These are phyloP conservation scores for Crithidia expoeki DNA, from an alignment of 208 protist species.

Conservation along the genomic window DNA sequence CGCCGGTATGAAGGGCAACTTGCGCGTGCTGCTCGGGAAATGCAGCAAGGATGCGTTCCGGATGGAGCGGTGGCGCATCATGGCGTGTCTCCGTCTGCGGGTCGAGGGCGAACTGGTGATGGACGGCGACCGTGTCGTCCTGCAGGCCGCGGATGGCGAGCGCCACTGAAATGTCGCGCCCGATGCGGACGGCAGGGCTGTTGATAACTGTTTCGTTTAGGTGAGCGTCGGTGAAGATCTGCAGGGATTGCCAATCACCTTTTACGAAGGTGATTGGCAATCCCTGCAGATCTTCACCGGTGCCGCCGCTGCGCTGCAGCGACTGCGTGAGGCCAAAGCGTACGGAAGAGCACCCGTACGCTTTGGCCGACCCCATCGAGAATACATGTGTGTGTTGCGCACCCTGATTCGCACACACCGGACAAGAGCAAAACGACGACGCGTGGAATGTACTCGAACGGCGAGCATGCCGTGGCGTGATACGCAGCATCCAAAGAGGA, in stretches of 20 bases:
- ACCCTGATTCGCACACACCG: slow-evolving; percentile 24
- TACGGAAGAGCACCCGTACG: slow-evolving; percentile 61
- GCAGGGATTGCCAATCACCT: slow-evolving; percentile 51
- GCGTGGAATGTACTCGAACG: slow-evolving; percentile 4
- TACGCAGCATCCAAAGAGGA: slow-evolving; percentile 42
- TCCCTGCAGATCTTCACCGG: slow-evolving; percentile 19
- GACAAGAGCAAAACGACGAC: slow-evolving; percentile 18
- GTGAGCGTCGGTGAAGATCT: slow-evolving; percentile 43
- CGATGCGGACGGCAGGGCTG: slow-evolving; percentile 28
- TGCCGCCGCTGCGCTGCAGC: slow-evolving; percentile 54
- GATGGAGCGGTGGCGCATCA: slow-evolving; percentile 61
- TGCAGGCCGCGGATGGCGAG: slow-evolving; percentile 46
- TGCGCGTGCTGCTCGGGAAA: slow-evolving; percentile 51
- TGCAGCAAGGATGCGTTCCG: slow-evolving; percentile 13
- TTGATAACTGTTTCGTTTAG: slow-evolving; percentile 38
- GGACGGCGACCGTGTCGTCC: slow-evolving; percentile 53
- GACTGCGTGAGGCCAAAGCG: slow-evolving; percentile 66
- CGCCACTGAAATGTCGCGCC: slow-evolving; percentile 45
- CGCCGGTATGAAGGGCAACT: slow-evolving; percentile 50
- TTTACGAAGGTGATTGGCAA: slow-evolving; percentile 65
- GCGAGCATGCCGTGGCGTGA: slow-evolving; percentile 20
- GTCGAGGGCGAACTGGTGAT: slow-evolving; percentile 64
- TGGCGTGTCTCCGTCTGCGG: slow-evolving; percentile 64
- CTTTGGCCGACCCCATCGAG: slow-evolving; percentile 32
- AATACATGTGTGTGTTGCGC: slow-evolving; percentile 34